Conservation (phyloP, 202 grass and related monocot genomes). For the Zizania palustris region DNA sequence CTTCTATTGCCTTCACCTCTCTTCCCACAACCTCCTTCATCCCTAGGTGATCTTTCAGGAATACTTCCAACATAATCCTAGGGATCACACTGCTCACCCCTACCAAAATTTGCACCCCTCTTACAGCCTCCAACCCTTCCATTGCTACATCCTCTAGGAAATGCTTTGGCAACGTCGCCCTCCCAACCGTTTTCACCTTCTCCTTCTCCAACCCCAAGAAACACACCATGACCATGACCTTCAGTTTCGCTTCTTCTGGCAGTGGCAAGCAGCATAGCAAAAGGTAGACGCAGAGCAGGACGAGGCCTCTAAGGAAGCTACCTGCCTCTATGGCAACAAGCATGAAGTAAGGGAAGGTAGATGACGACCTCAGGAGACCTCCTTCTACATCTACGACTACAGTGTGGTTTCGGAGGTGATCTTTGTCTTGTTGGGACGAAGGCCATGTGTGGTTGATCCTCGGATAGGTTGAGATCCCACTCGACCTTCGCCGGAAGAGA, state of each 20-base stretch:
- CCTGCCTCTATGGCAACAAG: slow-evolving; percentile 77
- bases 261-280: slow-evolving; percentile 51
- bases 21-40: slow-evolving; percentile 58
- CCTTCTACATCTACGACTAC: slow-evolving; percentile 69
- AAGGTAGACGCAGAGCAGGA: slow-evolving; percentile 68
- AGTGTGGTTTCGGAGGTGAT: slow-evolving; percentile 40
- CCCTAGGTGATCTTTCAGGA: slow-evolving; percentile 64
- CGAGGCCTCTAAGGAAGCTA: slow-evolving; percentile 62
- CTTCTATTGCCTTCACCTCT: slow-evolving; percentile 62
- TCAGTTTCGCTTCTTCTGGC: slow-evolving; percentile 40
- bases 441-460: slow-evolving; percentile 39
- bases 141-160: slow-evolving; percentile 60
- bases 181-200: slow-evolving; percentile 45
- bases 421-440: slow-evolving; percentile 10
- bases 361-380: slow-evolving; percentile 59
- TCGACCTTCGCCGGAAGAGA: slow-evolving; percentile 29
- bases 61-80: slow-evolving; percentile 63
- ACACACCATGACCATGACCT: slow-evolving; percentile 57
- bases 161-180: slow-evolving; percentile 58
- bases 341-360: slow-evolving; percentile 77
- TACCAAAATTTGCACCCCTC: slow-evolving; percentile 37
- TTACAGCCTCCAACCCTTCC: slow-evolving; percentile 60
- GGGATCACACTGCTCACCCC: slow-evolving; percentile 61
- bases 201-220: slow-evolving; percentile 59
- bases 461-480: slow-evolving; percentile 17